phyloP scores from a whole-genome alignment of 495 filamentous ascomycete genomes.

The Xylaria cubensis region DNA sequence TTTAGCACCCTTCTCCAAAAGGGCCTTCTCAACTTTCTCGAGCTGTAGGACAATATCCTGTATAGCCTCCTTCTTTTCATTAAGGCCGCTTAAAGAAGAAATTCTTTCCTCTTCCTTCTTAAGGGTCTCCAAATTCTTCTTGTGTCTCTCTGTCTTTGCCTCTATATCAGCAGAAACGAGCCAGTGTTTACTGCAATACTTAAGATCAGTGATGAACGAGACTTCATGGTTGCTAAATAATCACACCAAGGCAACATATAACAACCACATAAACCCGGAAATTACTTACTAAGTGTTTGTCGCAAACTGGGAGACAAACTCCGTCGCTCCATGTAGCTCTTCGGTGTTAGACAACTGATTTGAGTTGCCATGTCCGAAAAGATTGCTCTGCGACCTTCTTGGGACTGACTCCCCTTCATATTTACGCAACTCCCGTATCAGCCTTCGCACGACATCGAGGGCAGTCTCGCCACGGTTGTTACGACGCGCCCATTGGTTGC shows the following conservation, averaged over 20 bases:
- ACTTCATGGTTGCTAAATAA: not conserved
- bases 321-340: conserved; percentile 33
- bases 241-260: not conserved
- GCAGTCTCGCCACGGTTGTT: conserved; percentile 50
- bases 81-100: conserved; percentile 41
- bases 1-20: conserved; percentile 67
- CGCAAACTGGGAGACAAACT: conserved; percentile 52
- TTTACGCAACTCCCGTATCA: conserved; percentile 53
- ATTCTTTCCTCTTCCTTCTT: conserved; percentile 42
- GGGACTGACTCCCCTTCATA: conserved; percentile 46
- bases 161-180: conserved; percentile 47
- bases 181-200: conserved; percentile 48
- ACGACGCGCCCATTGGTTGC: conserved; percentile 25
- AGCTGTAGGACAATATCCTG: conserved; percentile 55
- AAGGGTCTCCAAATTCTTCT: conserved; percentile 35
- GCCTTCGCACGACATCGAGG: conserved; percentile 61
- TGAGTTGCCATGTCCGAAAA: not conserved
- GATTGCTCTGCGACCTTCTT: not conserved
- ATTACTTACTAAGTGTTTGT: conserved; percentile 55
- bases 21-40: conserved; percentile 55
- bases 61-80: conserved; percentile 61
- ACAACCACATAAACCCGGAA: no score
- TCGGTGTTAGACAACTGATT: not conserved
- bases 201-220: not conserved
- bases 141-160: conserved; percentile 13